Evolutionary conservation across 768 basidiomycete species (phyloP).

Genomic region (Pleurotus salmoneostramineus): DNA sequence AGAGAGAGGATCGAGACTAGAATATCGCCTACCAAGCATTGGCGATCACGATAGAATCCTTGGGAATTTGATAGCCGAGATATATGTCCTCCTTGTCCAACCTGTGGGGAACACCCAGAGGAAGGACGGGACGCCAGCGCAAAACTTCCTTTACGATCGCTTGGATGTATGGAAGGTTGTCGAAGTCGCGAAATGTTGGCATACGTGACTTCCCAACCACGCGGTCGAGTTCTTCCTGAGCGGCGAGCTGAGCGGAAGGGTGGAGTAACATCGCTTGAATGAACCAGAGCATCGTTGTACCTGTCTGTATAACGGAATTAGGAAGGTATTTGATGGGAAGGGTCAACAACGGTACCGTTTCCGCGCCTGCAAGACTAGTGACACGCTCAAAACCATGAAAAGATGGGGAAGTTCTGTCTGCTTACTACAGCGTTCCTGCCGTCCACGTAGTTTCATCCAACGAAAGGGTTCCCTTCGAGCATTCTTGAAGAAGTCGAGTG

Average conservation of each 20-base stretch:
- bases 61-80: conserved; percentile 3
- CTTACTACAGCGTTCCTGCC: conserved; percentile 11
- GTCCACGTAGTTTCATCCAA: conserved; percentile 7
- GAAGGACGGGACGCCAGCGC: conserved; percentile 18
- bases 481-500: no score
- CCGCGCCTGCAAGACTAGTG: conserved; percentile 25
- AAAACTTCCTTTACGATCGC: conserved; percentile 19
- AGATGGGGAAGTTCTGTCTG: not conserved
- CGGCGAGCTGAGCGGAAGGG: conserved; percentile 20
- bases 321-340: not conserved
- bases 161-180: conserved; percentile 21
- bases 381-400: not conserved
- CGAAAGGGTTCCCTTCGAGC: no score
- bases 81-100: conserved; percentile 3
- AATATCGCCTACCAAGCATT: conserved; percentile 1
- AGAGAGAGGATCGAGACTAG: not conserved
- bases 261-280: conserved; percentile 23
- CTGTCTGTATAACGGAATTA: not conserved
- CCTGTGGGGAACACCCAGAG: conserved; percentile 4
- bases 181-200: conserved; percentile 20
- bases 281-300: conserved; percentile 13
- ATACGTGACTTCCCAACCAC: conserved; percentile 19
- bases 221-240: conserved; percentile 25
- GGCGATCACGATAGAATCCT: not conserved
- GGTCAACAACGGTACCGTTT: conserved; percentile 25